Percentiles rank a stretch among this genome's conserved stretches.
Evolutionary conservation across 805 yeast genomes (phyloP).

Genomic region (Candida maris): DNA sequence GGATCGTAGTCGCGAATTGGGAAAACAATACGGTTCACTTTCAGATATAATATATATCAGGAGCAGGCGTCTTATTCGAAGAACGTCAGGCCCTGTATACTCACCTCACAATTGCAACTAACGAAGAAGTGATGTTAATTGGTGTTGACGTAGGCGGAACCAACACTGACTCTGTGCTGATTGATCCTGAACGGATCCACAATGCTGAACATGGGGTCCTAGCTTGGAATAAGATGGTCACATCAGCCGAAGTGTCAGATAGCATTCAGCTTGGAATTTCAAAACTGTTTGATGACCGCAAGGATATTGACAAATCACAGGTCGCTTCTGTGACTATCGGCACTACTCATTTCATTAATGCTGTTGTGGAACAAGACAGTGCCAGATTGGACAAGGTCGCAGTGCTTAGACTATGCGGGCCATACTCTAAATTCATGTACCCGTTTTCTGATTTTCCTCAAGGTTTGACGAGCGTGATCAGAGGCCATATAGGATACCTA

Average conservation of each 20-base stretch:
- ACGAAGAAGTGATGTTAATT: no score
- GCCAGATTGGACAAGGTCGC: slow-evolving; percentile 41
- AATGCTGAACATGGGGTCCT: slow-evolving; percentile 30
- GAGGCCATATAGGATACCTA: slow-evolving; percentile 34
- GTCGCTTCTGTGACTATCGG: slow-evolving; percentile 35
- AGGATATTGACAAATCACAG: slow-evolving; percentile 18
- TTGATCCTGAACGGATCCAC: slow-evolving; percentile 32
- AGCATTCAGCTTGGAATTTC: slow-evolving; percentile 38
- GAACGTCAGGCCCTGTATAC: no score
- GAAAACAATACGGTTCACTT: no score
- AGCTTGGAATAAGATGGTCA: slow-evolving; percentile 38
- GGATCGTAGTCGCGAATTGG: no score
- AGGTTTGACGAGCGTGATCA: slow-evolving; percentile 30
- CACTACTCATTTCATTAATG: slow-evolving; percentile 40
- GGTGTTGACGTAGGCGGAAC: slow-evolving; percentile 30
- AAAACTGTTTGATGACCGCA: slow-evolving; percentile 27
- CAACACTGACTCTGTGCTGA: slow-evolving; percentile 43
- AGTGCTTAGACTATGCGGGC: slow-evolving; percentile 40
- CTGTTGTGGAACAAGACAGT: slow-evolving; percentile 42
- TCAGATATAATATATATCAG: no score
- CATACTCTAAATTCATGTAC: slow-evolving; percentile 34
- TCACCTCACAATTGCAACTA: no score
- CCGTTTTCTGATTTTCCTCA: slow-evolving; percentile 45
- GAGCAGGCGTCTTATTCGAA: no score
- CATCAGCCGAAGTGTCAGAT: slow-evolving; percentile 40